Evolutionary conservation across 2,329 filamentous ascomycete species (phyloP).

Genomic region (Mycosphaerelloides madeirae): DNA sequence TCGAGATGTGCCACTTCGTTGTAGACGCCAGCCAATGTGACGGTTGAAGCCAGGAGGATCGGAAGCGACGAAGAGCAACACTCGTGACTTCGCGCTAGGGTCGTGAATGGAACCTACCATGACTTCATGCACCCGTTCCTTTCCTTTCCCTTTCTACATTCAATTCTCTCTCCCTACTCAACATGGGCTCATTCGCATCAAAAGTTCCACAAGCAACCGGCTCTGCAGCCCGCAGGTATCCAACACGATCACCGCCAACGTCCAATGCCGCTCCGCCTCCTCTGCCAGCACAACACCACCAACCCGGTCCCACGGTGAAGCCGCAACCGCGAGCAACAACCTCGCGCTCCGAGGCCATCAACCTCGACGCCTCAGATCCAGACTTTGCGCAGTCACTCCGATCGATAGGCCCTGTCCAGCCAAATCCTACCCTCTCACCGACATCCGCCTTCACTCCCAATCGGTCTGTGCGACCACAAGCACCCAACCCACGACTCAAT

Average conservation of each 20-base stretch:
- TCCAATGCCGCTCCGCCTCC: constrained; percentile 23
- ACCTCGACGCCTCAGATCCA: constrained; percentile 58
- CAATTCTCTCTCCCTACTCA: neutral
- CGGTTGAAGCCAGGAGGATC: too few species aligned
- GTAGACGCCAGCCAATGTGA: too few species aligned
- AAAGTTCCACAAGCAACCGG: constrained; percentile 42
- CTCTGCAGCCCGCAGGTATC: constrained; percentile 25
- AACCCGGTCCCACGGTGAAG: constrained; percentile 39
- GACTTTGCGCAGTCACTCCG: constrained; percentile 77
- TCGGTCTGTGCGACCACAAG: constrained; percentile 28
- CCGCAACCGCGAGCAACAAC: constrained; percentile 37
- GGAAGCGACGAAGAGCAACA: too few species aligned
- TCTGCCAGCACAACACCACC: constrained; percentile 27
- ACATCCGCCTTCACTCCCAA: constrained; percentile 47
- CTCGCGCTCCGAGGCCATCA: constrained; percentile 46
- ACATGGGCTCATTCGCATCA: constrained; percentile 57
- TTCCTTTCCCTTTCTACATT: neutral
- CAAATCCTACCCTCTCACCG: constrained; percentile 53
- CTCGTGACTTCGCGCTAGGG: too few species aligned
- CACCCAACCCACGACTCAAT: constrained; percentile 42
- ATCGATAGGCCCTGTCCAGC: constrained; percentile 54
- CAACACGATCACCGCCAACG: constrained; percentile 23
- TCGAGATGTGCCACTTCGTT: too few species aligned
- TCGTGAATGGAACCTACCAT: too few species aligned
- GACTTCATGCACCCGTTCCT: constrained; percentile 5